A percentile compares a stretch with the other conserved stretches of the same genome.
phyloP scores from a whole-genome alignment of 2,329 filamentous ascomycete genomes.

The Diplodia mutila region DNA sequence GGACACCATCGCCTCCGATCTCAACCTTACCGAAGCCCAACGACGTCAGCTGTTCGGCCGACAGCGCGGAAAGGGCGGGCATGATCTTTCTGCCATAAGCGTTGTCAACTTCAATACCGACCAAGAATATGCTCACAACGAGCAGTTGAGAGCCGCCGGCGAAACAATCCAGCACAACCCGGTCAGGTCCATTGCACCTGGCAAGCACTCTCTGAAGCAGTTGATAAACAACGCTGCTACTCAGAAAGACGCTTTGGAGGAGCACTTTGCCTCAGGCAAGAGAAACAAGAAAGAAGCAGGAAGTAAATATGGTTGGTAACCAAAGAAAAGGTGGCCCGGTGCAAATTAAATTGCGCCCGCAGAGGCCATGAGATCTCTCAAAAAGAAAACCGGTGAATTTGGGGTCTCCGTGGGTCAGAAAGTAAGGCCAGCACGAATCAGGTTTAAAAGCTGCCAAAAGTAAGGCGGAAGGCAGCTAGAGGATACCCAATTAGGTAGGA shows the following conservation, averaged over 20 bases:
- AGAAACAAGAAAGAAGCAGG: constrained; percentile 81
- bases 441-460: neutral
- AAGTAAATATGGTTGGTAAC: constrained; percentile 78
- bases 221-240: constrained; percentile 80
- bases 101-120: constrained; percentile 90
- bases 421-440: neutral
- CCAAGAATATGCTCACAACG: constrained; percentile 82
- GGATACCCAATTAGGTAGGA: constrained; percentile 8
- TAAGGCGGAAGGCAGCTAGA: neutral
- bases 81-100: constrained; percentile 58
- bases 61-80: constrained; percentile 48
- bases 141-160: constrained; percentile 70
- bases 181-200: constrained; percentile 78
- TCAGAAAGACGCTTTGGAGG: constrained; percentile 86
- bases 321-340: neutral
- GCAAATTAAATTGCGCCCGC: neutral
- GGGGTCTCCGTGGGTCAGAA: neutral
- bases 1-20: constrained; percentile 70
- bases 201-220: constrained; percentile 88
- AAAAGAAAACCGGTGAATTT: neutral
- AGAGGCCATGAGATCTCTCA: neutral
- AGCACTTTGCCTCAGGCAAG: constrained; percentile 83
- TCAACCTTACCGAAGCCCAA: constrained; percentile 77
- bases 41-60: constrained; percentile 86
- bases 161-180: constrained; percentile 77